Percentiles rank a stretch among this genome's conserved stretches.
These are phyloP conservation scores for Metschnikowia gelsemii DNA, from an alignment of 805 yeast species.

Conservation along the genomic window DNA sequence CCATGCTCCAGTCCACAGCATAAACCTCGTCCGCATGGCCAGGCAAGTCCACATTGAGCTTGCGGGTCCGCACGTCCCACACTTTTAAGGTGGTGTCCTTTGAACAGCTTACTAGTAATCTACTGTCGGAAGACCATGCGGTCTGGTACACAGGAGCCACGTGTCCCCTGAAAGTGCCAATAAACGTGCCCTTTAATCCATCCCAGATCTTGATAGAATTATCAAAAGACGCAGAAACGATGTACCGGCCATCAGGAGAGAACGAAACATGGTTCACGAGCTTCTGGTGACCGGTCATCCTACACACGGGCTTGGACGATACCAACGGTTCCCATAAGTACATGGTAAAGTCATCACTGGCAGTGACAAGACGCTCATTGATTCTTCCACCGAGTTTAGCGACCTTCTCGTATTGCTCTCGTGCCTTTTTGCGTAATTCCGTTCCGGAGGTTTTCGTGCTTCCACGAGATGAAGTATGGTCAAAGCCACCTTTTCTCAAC, in stretches of 20 bases:
- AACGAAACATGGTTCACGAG: conserved; percentile 93
- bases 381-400: conserved; percentile 55
- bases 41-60: conserved; percentile 84
- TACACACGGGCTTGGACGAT: conserved; percentile 75
- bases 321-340: conserved; percentile 91
- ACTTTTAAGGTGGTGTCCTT: conserved; percentile 95
- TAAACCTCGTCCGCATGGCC: conserved; percentile 96
- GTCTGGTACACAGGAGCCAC: conserved; percentile 98
- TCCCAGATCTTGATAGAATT: conserved; percentile 96
- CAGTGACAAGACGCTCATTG: conserved; percentile 84
- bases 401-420: conserved; percentile 58
- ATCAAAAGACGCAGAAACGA: conserved; percentile 93
- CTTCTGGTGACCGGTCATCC: conserved; percentile 98
- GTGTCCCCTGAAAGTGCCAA: conserved; percentile 91
- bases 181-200: conserved; percentile 85
- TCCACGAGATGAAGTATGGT: conserved; percentile 55
- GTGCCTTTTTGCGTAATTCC: conserved; percentile 50
- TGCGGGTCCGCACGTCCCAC: conserved; percentile 89
- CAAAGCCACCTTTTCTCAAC: conserved; percentile 83
- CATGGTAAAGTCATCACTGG: conserved; percentile 97
- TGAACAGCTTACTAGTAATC: conserved; percentile 88
- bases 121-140: conserved; percentile 95
- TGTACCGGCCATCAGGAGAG: conserved; percentile 89
- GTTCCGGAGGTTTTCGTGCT: conserved; percentile 21
- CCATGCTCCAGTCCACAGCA: conserved; percentile 97